These are phyloP conservation scores for Byssoonygena ceratinophila DNA, from an alignment of 2,329 filamentous ascomycete genomes.

Conservation along the genomic window DNA sequence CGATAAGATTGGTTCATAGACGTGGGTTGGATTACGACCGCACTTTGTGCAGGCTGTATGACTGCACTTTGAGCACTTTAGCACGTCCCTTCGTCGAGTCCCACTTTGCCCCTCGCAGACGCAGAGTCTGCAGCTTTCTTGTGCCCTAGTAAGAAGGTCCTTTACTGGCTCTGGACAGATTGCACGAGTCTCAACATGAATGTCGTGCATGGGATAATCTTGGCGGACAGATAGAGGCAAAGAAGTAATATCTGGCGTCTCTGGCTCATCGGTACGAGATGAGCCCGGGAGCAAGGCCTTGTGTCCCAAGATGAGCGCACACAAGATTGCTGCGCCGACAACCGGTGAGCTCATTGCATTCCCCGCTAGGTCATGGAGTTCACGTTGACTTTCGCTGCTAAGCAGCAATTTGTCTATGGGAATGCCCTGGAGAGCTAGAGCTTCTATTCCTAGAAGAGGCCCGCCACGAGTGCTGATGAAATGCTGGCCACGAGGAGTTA, in stretches of 20 bases:
- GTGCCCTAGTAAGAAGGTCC: constrained; percentile 20
- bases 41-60: constrained; percentile 48
- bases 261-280: background rate
- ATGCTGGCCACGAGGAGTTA: constrained; percentile 55
- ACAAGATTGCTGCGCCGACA: constrained; percentile 52
- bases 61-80: constrained; percentile 42
- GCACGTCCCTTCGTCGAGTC: constrained; percentile 33
- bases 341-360: constrained; percentile 73
- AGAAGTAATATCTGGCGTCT: background rate
- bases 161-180: constrained; percentile 10
- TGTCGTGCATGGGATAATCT: constrained; percentile 15
- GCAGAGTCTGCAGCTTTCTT: constrained; percentile 42
- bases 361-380: constrained; percentile 61
- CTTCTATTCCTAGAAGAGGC: constrained; percentile 52
- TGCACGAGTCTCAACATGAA: constrained; percentile 14
- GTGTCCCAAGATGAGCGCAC: constrained; percentile 43
- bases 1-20: constrained; percentile 27
- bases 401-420: constrained; percentile 53
- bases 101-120: constrained; percentile 45
- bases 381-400: constrained; percentile 49
- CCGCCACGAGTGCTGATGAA: constrained; percentile 52
- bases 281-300: constrained; percentile 22
- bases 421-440: constrained; percentile 57
- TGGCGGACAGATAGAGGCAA: constrained; percentile 3
- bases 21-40: constrained; percentile 45